Percentiles rank a stretch among this genome's conserved stretches.
Evolutionary conservation across 352 stramenopile genomes (phyloP).

Genomic region (Plasmopara viticola): DNA sequence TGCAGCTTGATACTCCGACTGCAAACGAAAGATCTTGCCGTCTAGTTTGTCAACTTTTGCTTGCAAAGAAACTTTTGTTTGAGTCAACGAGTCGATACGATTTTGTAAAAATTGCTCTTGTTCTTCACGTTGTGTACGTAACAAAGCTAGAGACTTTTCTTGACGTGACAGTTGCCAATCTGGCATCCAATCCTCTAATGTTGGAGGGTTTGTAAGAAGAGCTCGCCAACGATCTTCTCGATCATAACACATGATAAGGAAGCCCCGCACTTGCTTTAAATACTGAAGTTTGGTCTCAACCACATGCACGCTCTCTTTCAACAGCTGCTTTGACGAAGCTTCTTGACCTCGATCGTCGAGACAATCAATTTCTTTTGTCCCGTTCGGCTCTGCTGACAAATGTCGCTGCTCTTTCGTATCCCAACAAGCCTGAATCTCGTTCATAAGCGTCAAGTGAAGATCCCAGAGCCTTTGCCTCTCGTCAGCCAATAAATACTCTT

Average conservation of each 20-base stretch:
- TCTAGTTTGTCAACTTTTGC: constrained; percentile 29
- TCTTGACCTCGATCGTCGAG: constrained; percentile 4
- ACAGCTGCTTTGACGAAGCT: constrained; percentile 14
- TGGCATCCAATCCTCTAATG: constrained; percentile 70
- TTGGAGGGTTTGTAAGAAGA: constrained; percentile 51
- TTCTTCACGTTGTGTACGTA: constrained; percentile 45
- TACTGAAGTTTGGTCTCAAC: constrained; percentile 48
- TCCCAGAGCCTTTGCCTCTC: constrained; percentile 69
- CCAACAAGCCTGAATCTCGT: constrained; percentile 34
- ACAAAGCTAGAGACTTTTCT: constrained; percentile 35
- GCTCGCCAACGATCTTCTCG: constrained; percentile 55
- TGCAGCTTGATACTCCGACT: constrained; percentile 41
- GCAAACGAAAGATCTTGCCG: constrained; percentile 27
- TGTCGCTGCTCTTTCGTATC: constrained; percentile 43
- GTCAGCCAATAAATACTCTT: constrained; percentile 45
- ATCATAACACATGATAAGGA: constrained; percentile 58
- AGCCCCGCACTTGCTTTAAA: constrained; percentile 43
- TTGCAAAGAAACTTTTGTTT: constrained; percentile 36
- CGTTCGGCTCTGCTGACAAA: constrained; percentile 5
- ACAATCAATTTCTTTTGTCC: constrained; percentile 1
- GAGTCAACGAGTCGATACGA: constrained; percentile 42
- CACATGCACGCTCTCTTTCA: constrained; percentile 31
- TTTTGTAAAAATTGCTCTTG: constrained; percentile 30
- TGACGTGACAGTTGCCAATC: constrained; percentile 46
- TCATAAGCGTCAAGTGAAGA: constrained; percentile 30